Evolutionary conservation across 179 eudicot species (phyloP).

Genomic region (Silene noctiflora): DNA sequence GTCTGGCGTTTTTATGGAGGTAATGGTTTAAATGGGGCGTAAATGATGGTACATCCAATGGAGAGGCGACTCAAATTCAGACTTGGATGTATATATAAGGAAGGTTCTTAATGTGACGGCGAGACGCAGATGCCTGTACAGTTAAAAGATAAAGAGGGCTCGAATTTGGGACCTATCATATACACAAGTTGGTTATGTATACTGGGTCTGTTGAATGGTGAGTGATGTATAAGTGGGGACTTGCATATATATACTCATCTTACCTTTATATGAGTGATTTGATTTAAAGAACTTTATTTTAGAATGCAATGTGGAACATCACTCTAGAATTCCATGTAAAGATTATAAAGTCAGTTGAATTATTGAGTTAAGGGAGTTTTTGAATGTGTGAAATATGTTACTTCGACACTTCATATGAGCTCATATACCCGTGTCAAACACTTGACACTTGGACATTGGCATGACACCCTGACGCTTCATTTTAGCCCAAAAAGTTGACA

Average conservation of each 20-base stretch:
- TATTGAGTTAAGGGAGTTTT: constrained; percentile 18
- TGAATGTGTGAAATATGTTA: neutral
- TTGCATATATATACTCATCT: neutral
- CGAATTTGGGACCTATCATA: neutral
- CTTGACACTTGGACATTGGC: too few species aligned
- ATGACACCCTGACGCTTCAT: too few species aligned
- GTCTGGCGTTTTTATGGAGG: neutral
- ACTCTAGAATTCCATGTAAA: constrained; percentile 7
- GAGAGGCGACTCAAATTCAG: neutral
- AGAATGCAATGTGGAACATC: constrained; percentile 23
- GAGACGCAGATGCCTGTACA: too few species aligned
- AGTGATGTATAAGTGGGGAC: neutral
- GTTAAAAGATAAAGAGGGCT: neutral
- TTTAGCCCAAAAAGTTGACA: too few species aligned
- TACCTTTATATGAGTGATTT: constrained; percentile 11
- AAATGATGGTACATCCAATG: neutral
- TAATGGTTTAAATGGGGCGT: neutral
- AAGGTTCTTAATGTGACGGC: too few species aligned
- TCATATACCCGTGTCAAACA: too few species aligned
- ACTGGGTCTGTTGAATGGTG: neutral
- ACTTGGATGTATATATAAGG: too few species aligned
- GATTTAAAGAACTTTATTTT: constrained; percentile 23
- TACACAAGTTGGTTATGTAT: neutral
- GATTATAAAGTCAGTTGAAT: constrained; percentile 17
- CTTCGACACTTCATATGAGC: too few species aligned